phyloP scores from a whole-genome alignment of 2,329 filamentous ascomycete species.

The Bertia moriformis region DNA sequence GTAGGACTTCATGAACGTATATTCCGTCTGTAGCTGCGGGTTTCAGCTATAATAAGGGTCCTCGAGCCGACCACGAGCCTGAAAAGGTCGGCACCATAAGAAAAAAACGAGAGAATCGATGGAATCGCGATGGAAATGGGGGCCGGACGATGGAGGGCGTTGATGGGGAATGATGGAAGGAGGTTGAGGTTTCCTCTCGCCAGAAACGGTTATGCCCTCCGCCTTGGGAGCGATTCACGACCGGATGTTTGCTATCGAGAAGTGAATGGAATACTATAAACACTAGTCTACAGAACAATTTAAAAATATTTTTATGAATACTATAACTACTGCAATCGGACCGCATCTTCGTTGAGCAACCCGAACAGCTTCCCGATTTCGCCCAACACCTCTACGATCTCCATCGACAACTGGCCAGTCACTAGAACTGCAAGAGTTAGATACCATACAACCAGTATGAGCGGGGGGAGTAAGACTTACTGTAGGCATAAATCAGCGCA shows the following conservation, averaged over 20 bases:
- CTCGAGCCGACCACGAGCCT: background rate
- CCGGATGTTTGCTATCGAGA: too few species aligned
- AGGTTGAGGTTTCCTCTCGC: background rate
- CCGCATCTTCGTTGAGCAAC: constrained; percentile 11
- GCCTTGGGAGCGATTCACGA: too few species aligned
- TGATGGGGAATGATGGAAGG: constrained; percentile 2
- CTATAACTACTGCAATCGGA: constrained; percentile 9
- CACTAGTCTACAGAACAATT: background rate
- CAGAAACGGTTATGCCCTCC: background rate
- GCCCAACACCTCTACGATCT: constrained; percentile 8
- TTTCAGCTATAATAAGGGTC: background rate
- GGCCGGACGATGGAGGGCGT: background rate
- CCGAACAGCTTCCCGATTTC: constrained; percentile 10
- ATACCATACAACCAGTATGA: too few species aligned
- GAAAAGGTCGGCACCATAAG: background rate
- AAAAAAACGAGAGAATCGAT: background rate
- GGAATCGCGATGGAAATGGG: background rate
- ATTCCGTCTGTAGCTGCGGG: too few species aligned
- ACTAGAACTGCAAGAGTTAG: constrained; percentile 8
- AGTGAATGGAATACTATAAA: background rate
- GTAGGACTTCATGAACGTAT: constrained; percentile 1
- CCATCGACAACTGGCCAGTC: constrained; percentile 10
- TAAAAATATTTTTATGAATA: too few species aligned
- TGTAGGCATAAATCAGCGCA: constrained; percentile 79
- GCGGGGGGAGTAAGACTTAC: too few species aligned